phyloP scores from a whole-genome alignment of 257 asterid genomes.

The Petrea volubilis region DNA sequence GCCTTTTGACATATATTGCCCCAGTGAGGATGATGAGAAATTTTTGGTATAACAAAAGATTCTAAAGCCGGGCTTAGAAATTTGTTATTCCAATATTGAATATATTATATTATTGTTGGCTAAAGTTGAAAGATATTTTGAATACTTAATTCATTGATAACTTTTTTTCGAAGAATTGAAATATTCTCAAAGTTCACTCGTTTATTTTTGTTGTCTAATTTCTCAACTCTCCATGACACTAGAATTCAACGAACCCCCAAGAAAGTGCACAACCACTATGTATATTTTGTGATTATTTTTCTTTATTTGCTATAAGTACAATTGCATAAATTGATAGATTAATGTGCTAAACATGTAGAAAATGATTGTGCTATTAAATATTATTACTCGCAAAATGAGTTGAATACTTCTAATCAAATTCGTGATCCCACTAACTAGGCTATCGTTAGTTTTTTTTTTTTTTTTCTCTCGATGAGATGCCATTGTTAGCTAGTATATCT shows the following conservation, averaged over 20 bases:
- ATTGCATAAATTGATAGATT: too few species aligned
- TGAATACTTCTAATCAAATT: too few species aligned
- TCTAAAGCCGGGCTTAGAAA: neutral
- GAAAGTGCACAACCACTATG: neutral
- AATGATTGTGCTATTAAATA: too few species aligned
- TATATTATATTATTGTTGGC: neutral
- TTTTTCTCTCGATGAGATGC: too few species aligned
- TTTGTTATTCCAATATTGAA: neutral
- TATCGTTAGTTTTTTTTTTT: too few species aligned
- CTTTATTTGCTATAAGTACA: too few species aligned
- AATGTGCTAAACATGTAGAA: too few species aligned
- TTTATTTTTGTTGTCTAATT: neutral
- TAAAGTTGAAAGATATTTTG: neutral
- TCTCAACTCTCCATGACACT: neutral
- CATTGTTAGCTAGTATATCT: too few species aligned
- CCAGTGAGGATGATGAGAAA: neutral
- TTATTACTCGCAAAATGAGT: too few species aligned
- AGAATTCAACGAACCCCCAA: neutral
- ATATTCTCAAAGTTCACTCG: neutral
- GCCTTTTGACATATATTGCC: constrained; percentile 7
- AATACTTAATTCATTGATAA: neutral
- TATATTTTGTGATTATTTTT: too few species aligned
- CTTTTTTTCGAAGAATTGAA: neutral
- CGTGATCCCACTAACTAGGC: neutral
- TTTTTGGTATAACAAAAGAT: constrained; percentile 14